Base-by-base conservation (phyloP, 208 protist species). In the Angomonas deanei region DNA sequence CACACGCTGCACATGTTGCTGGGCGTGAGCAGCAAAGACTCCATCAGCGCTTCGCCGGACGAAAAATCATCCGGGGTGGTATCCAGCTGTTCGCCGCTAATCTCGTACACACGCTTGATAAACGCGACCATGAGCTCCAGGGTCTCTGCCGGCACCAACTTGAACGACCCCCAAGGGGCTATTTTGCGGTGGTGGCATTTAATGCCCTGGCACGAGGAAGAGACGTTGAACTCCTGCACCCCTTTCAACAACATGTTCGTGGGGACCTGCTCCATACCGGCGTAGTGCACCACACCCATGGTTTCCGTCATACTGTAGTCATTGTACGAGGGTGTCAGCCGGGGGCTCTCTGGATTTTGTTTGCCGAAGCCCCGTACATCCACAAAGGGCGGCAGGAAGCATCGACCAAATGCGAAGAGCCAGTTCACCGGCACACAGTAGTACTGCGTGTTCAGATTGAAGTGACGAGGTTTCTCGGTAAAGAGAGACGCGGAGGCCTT, bases 361-460 rank as follows among this genome's bases (percentile, higher is more conserved):
- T n/a, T 50, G 3, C 42, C 42, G 3, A 50, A 56, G 3, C 10
- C 6, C 23, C 31, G 21, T 24, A 56, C 50, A 4, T 56, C 50
- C 50, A 56, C 3, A 17, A 15, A 8, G 24, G 11, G 24, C 8
- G 76, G 80, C 6, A 90, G 46, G 39, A 94, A 91, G 24, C 64
- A 67, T 13, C 80, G 74, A 21, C 88, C 88, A 21, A 91, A 55
- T n/a, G 69, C 33, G 38, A 72, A 60, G 49, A 94, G 52, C 84
- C 84, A 94, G 31, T 47, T 59, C 8, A 75, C 76, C n/a, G 88
- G 88, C 39, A 94, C 19, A 6, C 74, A 72, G 72, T 82, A 81
- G 13, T 69, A 56, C 27, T 34, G 34, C 62, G 30, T n/a, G 4
- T 53, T n/a, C 2, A 28, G 19, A 19, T 11, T 30, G 27, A 27